Base-by-base conservation (phyloP, 768 basidiomycete species). In the Tricholomella constricta region DNA sequence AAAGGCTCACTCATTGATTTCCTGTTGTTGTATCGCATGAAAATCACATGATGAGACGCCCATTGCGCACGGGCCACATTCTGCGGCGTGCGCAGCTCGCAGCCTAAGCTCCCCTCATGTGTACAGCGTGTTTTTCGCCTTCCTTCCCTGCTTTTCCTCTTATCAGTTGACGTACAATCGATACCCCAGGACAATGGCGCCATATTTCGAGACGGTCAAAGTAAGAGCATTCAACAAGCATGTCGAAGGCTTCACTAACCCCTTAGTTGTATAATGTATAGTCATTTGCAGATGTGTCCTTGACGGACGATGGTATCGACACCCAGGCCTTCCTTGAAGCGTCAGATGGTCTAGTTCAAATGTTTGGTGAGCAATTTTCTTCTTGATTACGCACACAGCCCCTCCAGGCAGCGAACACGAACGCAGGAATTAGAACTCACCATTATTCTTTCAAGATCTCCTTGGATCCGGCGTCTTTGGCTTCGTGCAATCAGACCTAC, bases 201-300 rank as follows among this genome's bases (percentile, higher is more conserved):
- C 85, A 8, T 80, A 87, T 62, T 88, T 87, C 56, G 84, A 88
- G 71, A 81, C 81, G 9, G 82, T 85, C 50, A 86, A 82, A 73
- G 86, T 86, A 63, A 54, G 72, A 29, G 19, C 53, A 45, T 44
- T 22, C 7, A 17, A 17, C 29, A 9, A 38, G 17, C 11, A 35
- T 35, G 15, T 19, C 6, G 29, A 50, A n/a, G n/a, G n/a, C n/a
- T n/a, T n/a, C n/a, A n/a, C n/a, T n/a, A n/a, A n/a, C n/a, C n/a
- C n/a, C n/a, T n/a, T n/a, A n/a, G n/a, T n/a, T n/a, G n/a, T n/a
- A n/a, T n/a, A n/a, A n/a, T n/a, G n/a, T n/a, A 45, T 59, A 97
- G 94, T 94, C 91, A 9, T 98, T 91, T 69, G 83, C 81, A 62
- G 90, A 96, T 56, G 91, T 98, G 35, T 80, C 84, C 14, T 75